Conservation (phyloP, 176 grass and related monocot genomes). For the Themeda triandra region DNA sequence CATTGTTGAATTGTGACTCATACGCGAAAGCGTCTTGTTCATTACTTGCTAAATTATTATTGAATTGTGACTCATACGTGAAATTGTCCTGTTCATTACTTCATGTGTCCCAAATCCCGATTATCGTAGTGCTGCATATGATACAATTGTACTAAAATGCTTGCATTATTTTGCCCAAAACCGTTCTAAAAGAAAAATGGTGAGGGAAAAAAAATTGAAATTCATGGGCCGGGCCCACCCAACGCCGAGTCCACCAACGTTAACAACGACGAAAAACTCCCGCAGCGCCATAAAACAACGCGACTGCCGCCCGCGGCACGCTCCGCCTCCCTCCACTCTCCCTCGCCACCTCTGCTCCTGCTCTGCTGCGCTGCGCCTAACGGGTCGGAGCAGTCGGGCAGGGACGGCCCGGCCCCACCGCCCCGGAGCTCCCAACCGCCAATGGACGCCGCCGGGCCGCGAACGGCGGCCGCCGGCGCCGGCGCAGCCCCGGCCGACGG, state of each 20-base stretch:
- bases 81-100: no score
- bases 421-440: background rate
- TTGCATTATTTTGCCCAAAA: background rate
- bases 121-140: no score
- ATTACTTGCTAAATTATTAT: no score
- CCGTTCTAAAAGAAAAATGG: background rate
- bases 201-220: background rate
- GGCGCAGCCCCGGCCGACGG: background rate
- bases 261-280: background rate
- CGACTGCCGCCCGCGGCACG: slow-evolving; percentile 15
- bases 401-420: background rate
- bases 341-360: background rate
- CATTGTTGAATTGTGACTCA: no score
- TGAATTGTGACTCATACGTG: no score
- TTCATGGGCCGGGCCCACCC: slow-evolving; percentile 14
- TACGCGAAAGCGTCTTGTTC: no score
- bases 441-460: slow-evolving; percentile 50
- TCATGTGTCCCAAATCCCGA: no score
- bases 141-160: no score
- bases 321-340: background rate
- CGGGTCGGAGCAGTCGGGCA: background rate
- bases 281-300: slow-evolving; percentile 30
- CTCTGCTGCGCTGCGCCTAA: background rate
- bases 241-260: slow-evolving; percentile 34
- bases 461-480: background rate